A percentile compares a stretch with the other conserved stretches of the same genome.
Evolutionary conservation across 129 eudicot species (phyloP).

Genomic region (Heracleum sosnowskyi): DNA sequence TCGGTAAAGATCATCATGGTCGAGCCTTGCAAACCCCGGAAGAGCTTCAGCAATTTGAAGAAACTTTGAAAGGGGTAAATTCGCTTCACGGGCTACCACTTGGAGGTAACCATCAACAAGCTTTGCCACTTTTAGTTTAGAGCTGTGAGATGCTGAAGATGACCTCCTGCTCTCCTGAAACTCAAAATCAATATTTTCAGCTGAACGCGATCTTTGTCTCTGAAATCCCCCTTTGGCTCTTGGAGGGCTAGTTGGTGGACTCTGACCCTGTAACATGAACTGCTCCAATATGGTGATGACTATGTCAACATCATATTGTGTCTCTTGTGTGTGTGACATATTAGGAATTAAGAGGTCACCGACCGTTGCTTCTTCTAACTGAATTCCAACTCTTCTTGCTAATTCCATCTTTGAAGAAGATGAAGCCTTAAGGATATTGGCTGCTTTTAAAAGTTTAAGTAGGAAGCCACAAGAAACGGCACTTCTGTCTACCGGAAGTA

Average conservation of each 20-base stretch:
- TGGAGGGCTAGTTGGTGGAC: conserved; percentile 77
- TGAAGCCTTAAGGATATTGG: conserved; percentile 53
- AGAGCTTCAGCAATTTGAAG: conserved; percentile 62
- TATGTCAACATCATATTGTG: conserved; percentile 57
- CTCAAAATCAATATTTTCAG: conserved; percentile 59
- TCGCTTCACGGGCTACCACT: conserved; percentile 56
- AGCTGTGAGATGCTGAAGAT: conserved; percentile 71
- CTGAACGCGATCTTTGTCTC: conserved; percentile 61
- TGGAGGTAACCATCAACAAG: conserved; percentile 76
- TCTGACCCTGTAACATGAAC: conserved; percentile 64
- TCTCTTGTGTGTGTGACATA: conserved; percentile 20
- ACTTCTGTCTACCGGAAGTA: conserved; percentile 62
- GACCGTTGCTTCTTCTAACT: conserved; percentile 74
- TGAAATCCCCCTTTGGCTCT: conserved; percentile 49
- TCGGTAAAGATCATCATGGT: conserved; percentile 79
- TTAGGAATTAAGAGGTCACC: conserved; percentile 56
- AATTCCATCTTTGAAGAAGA: conserved; percentile 57
- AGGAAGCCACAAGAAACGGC: conserved; percentile 76
- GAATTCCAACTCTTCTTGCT: conserved; percentile 66
- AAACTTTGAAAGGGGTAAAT: conserved; percentile 63
- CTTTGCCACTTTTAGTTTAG: conserved; percentile 75
- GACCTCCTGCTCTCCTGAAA: conserved; percentile 69
- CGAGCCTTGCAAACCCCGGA: conserved; percentile 77
- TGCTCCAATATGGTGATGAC: conserved; percentile 54
- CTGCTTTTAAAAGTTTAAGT: conserved; percentile 59